Conservation (phyloP, 257 asterid genomes). For the Linderniella brevidens region DNA sequence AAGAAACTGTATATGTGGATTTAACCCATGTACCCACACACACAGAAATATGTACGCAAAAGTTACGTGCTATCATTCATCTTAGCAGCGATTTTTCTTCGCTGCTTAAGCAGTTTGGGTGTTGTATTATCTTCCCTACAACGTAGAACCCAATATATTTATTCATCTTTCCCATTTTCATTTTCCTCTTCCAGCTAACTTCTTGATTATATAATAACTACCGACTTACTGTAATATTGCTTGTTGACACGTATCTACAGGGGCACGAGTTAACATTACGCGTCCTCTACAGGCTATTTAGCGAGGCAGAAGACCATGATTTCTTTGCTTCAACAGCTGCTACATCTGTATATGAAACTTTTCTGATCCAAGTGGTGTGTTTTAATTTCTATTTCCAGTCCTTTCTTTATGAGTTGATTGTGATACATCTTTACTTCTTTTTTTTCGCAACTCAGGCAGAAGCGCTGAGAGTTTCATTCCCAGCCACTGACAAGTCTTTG, state of each 20-base stretch:
- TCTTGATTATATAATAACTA: conserved; percentile 9
- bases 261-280: conserved; percentile 98
- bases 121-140: too few relatives aligned
- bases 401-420: background rate
- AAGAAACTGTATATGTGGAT: too few relatives aligned
- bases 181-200: background rate
- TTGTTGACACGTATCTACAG: conserved; percentile 55
- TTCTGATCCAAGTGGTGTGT: conserved; percentile 84
- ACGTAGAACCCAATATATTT: too few relatives aligned
- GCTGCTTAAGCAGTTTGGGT: too few relatives aligned
- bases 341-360: conserved; percentile 72
- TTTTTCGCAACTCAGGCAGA: conserved; percentile 54
- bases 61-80: too few relatives aligned
- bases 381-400: conserved; percentile 10
- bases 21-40: too few relatives aligned
- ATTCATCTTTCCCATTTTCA: background rate
- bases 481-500: conserved; percentile 92
- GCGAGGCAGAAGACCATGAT: conserved; percentile 93
- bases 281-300: conserved; percentile 89
- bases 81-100: too few relatives aligned
- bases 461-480: conserved; percentile 74
- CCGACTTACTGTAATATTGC: conserved; percentile 19
- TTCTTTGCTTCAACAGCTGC: conserved; percentile 78
- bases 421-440: background rate
- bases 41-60: too few relatives aligned